Conservation (phyloP, 768 basidiomycete species). For the Termitomyces sp. region DNA sequence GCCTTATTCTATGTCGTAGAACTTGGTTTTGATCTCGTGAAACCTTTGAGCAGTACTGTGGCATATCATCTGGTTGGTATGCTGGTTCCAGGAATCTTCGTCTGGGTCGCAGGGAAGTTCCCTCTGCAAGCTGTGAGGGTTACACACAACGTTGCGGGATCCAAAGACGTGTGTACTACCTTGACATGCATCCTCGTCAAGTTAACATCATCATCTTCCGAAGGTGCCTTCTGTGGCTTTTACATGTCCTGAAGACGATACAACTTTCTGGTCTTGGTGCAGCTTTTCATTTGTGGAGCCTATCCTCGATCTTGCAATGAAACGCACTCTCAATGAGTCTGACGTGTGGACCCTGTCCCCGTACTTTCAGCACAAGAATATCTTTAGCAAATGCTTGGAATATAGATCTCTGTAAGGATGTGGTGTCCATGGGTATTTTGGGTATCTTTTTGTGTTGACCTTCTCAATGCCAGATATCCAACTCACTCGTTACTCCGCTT, state of each 20-base stretch:
- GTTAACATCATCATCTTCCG: background rate
- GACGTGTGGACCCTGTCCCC: constrained; percentile 67
- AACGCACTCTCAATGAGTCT: constrained; percentile 40
- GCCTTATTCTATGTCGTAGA: constrained; percentile 30
- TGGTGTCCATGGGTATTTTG: background rate
- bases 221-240: constrained; percentile 44
- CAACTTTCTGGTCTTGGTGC: constrained; percentile 60
- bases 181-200: background rate
- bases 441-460: background rate
- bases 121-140: constrained; percentile 44
- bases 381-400: constrained; percentile 57
- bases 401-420: constrained; percentile 37
- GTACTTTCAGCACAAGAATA: constrained; percentile 60
- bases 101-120: constrained; percentile 50
- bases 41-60: constrained; percentile 9
- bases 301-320: constrained; percentile 45
- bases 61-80: constrained; percentile 25
- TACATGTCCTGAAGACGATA: constrained; percentile 62
- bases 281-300: constrained; percentile 63
- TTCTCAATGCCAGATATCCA: constrained; percentile 35
- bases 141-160: constrained; percentile 42
- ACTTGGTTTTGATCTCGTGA: constrained; percentile 26
- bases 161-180: constrained; percentile 38
- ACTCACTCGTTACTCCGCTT: constrained; percentile 56
- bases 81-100: constrained; percentile 30